Conservation (phyloP, 257 asterid genomes). For the Jaltomata sinuosa region DNA sequence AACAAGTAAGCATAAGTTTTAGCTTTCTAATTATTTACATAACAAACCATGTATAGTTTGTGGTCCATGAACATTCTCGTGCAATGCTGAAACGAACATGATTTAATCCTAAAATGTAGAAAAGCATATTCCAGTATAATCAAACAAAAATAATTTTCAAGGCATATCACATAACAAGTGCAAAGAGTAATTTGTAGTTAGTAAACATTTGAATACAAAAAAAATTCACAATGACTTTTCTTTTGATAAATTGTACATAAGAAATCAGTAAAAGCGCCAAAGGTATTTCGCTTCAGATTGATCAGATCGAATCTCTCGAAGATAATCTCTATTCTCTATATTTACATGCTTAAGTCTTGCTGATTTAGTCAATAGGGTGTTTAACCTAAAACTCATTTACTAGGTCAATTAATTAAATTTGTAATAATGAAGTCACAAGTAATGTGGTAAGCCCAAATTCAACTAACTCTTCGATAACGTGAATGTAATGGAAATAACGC, state of each 20-base stretch:
- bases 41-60: background rate
- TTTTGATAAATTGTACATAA: background rate
- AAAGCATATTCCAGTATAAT: background rate
- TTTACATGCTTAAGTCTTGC: background rate
- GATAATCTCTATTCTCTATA: background rate
- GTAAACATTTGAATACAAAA: background rate
- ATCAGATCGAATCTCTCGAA: background rate
- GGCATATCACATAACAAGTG: background rate
- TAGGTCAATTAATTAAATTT: too few species aligned
- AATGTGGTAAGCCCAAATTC: too few species aligned
- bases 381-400: too few species aligned
- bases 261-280: background rate
- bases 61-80: slow-evolving; percentile 10
- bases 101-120: background rate
- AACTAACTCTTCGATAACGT: too few species aligned
- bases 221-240: background rate
- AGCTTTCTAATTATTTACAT: background rate
- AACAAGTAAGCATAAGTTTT: background rate
- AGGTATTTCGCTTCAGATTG: background rate
- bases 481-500: too few species aligned
- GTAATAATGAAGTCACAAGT: too few species aligned
- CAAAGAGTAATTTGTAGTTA: background rate
- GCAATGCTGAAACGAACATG: background rate
- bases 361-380: background rate
- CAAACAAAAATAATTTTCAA: background rate